Percentiles rank a stretch among this genome's conserved stretches.
These are phyloP conservation scores for Rhodosporidiobolus odoratus DNA, from an alignment of 768 basidiomycete genomes.

Conservation along the genomic window DNA sequence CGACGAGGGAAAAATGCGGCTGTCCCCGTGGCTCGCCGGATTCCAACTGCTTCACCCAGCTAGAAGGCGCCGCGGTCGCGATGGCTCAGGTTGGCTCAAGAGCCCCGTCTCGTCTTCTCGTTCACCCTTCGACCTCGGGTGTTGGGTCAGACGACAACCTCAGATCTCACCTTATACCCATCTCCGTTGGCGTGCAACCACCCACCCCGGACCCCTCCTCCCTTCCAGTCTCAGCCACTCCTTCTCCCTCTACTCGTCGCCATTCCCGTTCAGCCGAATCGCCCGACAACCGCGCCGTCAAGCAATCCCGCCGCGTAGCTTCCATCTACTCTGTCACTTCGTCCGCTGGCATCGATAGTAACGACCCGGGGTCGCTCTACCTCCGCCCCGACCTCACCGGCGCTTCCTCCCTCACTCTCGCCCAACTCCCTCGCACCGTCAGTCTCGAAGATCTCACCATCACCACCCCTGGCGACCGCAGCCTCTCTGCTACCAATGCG, in stretches of 20 bases:
- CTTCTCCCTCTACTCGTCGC: neutral
- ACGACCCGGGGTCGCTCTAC: neutral
- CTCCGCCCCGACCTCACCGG: neutral
- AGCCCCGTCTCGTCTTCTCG: neutral
- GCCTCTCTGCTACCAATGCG: neutral
- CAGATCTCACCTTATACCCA: neutral
- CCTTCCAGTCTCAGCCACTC: neutral
- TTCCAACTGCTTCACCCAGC: neutral
- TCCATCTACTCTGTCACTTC: constrained; percentile 16
- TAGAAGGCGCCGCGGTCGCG: neutral
- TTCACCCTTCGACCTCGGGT: neutral
- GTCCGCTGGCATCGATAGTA: neutral
- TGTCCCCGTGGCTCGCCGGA: neutral
- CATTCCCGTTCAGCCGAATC: neutral
- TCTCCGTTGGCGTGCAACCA: neutral
- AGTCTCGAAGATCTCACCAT: neutral
- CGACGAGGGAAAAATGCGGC: neutral
- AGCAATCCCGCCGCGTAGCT: constrained; percentile 5
- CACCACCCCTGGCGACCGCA: neutral
- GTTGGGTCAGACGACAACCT: neutral
- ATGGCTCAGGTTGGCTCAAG: neutral
- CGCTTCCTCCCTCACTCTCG: neutral
- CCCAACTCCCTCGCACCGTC: neutral
- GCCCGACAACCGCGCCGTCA: neutral
- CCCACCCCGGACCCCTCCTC: neutral